Evolutionary conservation across 306 rosid species (phyloP), one percentile per base, ranked within the genome.

Genomic region (Medicago ruthenica): DNA sequence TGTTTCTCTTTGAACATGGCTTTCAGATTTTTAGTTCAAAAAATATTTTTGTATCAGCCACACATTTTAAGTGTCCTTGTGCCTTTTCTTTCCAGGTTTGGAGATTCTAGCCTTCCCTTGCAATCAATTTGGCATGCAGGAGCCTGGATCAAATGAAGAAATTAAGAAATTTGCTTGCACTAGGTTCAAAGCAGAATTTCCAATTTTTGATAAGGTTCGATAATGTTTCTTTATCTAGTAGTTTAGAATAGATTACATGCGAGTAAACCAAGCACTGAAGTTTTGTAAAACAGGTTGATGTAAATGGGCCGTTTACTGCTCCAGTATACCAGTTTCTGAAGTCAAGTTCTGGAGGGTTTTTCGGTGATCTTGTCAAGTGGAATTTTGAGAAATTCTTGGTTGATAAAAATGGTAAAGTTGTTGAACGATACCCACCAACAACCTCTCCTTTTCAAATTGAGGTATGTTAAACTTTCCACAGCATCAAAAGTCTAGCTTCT

Each of bases 81-180:
- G 73, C 66, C 16, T 22, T 53, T 66, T 72, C 42, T 73, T 82
- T 83, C 82, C 81, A 96, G 99, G 99, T 73, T 82, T 95, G 66
- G 97, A 95, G 89, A 75, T 95, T 77, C 85, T 95, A 75, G 99
- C 99, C 75, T 95, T 95, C 85, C 99, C 99, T 27, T 92, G 97
- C 90, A 95, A 95, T 86, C 99, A 95, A 82, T 95, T 95, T 84
- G 99, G 99, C 24, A 87, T 91, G 79, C 98, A 95, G 82, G 99
- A 95, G 76, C 99, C 99, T 7, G 99, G 97, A 67, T 84, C 97
- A 73, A 95, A 92, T 73, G 76, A 88, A n/a, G 92, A 95, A 54
- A 95, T 95, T 87, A 95, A 95, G 89, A 87, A 95, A 82, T 89
- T 95, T 79, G 98, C 96, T 71, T 95, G 99, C 85, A 90, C 99